Evolutionary conservation across 495 filamentous ascomycete species (phyloP).

Genomic region (Podospora bellae-mahoneyi): DNA sequence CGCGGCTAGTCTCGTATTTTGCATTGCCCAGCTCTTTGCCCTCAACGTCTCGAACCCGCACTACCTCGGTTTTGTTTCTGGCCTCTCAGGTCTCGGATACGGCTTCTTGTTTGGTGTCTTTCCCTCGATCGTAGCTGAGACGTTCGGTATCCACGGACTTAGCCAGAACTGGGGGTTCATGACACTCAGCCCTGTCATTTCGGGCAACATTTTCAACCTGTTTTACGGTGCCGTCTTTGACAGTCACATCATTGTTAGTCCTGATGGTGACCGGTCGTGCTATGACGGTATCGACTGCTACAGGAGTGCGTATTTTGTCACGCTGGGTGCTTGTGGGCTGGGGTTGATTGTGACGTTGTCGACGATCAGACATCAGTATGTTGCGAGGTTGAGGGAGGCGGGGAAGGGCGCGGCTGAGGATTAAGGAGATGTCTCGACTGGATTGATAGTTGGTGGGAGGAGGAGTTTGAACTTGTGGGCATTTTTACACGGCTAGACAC

Average conservation of each 20-base stretch:
- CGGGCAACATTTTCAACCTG: slow-evolving; percentile 87
- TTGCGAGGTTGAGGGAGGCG: slow-evolving; percentile 26
- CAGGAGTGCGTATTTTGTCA: slow-evolving; percentile 73
- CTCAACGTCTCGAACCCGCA: slow-evolving; percentile 77
- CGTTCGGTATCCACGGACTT: slow-evolving; percentile 86
- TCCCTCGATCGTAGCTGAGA: slow-evolving; percentile 85
- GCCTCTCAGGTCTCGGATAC: slow-evolving; percentile 83
- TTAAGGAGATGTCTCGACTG: slow-evolving; percentile 14
- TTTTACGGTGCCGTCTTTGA: slow-evolving; percentile 83
- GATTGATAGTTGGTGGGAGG: background rate
- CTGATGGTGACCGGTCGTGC: slow-evolving; percentile 69
- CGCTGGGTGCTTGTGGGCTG: slow-evolving; percentile 67
- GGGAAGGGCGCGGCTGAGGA: slow-evolving; percentile 37
- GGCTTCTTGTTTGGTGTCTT: slow-evolving; percentile 94
- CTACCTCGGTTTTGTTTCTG: slow-evolving; percentile 71
- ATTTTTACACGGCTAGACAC: background rate
- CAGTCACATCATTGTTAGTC: slow-evolving; percentile 63
- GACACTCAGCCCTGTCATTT: slow-evolving; percentile 80
- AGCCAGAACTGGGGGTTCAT: slow-evolving; percentile 93
- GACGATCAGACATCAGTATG: slow-evolving; percentile 68
- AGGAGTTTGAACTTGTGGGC: background rate
- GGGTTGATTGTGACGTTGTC: slow-evolving; percentile 69
- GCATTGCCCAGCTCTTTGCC: slow-evolving; percentile 73
- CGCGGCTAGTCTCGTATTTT: slow-evolving; percentile 72
- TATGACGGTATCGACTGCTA: slow-evolving; percentile 79